phyloP scores from a whole-genome alignment of 208 protist species.

The Tritrichomonas foetus region DNA sequence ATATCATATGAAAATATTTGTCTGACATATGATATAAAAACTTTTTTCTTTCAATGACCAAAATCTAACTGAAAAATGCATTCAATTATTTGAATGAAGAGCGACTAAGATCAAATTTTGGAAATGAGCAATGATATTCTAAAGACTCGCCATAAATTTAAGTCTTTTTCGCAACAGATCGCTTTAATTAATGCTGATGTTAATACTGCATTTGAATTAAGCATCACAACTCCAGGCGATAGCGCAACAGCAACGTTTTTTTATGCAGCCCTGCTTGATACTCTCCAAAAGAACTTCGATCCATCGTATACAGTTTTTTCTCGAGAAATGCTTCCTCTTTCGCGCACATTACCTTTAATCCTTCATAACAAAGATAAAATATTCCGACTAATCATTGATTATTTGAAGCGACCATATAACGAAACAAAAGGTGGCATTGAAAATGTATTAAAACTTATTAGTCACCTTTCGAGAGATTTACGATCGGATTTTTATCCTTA shows the following conservation, averaged over 20 bases:
- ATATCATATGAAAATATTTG: too few species aligned
- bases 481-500: conserved; percentile 27
- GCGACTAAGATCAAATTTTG: too few species aligned
- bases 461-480: background rate
- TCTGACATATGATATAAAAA: too few species aligned
- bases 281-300: background rate
- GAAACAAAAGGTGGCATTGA: background rate
- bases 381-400: background rate
- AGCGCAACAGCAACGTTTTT: background rate
- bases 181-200: background rate
- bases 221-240: background rate
- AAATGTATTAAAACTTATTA: background rate
- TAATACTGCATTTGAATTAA: background rate
- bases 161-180: background rate
- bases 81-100: too few species aligned
- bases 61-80: too few species aligned
- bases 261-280: background rate
- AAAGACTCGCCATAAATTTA: background rate
- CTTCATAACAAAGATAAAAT: conserved; percentile 31
- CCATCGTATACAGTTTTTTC: background rate
- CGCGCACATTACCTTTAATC: background rate
- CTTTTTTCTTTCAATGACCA: too few species aligned
- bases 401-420: background rate
- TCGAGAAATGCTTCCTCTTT: background rate
- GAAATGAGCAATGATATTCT: background rate